These are phyloP conservation scores for Skeletonema costatum DNA, from an alignment of 108 stramenopile genomes.

Conservation along the genomic window DNA sequence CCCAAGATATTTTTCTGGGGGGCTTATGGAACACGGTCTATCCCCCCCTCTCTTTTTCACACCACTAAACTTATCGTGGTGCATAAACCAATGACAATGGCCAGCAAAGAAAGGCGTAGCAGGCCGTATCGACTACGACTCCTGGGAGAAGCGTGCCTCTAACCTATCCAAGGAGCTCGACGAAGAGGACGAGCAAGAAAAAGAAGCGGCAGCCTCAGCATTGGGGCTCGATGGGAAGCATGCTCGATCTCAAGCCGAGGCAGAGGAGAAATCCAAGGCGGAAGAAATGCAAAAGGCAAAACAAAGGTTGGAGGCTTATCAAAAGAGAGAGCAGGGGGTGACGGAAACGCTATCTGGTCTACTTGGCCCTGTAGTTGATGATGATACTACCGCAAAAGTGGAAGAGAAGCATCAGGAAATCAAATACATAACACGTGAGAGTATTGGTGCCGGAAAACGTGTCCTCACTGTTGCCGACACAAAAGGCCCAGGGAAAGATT, in stretches of 20 bases:
- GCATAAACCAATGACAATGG: background rate
- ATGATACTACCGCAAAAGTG: background rate
- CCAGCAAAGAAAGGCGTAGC: constrained; percentile 55
- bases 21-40: too few relatives aligned
- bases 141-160: constrained; percentile 74
- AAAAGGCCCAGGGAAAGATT: constrained; percentile 63
- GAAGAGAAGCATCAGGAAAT: constrained; percentile 32
- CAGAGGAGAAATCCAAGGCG: constrained; percentile 77
- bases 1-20: too few relatives aligned
- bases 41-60: too few relatives aligned
- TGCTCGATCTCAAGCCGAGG: constrained; percentile 70
- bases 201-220: constrained; percentile 35
- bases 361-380: constrained; percentile 46
- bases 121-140: constrained; percentile 72
- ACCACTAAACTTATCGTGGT: background rate
- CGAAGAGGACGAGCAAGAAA: constrained; percentile 62
- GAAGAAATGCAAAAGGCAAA: constrained; percentile 62
- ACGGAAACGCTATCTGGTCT: constrained; percentile 47
- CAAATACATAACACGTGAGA: constrained; percentile 73
- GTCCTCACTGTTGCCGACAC: constrained; percentile 71
- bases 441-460: constrained; percentile 80
- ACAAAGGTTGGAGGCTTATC: constrained; percentile 62
- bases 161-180: constrained; percentile 59
- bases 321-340: constrained; percentile 67
- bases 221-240: constrained; percentile 83